phyloP scores from a whole-genome alignment of 257 asterid species.

The Echium plantagineum region DNA sequence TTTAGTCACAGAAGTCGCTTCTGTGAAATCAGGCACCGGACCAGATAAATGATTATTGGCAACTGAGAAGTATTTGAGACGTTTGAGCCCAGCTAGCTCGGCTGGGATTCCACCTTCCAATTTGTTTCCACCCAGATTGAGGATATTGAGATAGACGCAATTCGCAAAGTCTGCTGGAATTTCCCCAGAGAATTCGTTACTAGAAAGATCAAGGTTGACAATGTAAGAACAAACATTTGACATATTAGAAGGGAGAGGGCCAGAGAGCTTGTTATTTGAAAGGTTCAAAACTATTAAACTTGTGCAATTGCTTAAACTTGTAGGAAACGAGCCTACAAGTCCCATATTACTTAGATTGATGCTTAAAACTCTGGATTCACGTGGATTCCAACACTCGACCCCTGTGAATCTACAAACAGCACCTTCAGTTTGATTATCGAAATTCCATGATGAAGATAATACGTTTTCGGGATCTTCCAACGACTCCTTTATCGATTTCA shows the following conservation, averaged over 20 bases:
- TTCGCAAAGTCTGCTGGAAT: conserved; percentile 49
- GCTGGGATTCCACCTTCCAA: conserved; percentile 27
- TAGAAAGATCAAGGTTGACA: conserved; percentile 56
- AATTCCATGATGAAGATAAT: conserved; percentile 46
- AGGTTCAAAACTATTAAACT: conserved; percentile 69
- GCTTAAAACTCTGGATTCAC: conserved; percentile 49
- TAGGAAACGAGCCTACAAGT: conserved; percentile 67
- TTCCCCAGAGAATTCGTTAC: conserved; percentile 47
- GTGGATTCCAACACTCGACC: conserved; percentile 65
- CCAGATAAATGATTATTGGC: conserved; percentile 23
- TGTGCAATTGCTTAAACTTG: conserved; percentile 36
- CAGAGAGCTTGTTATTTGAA: conserved; percentile 47
- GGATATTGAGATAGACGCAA: conserved; percentile 36
- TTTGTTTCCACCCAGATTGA: conserved; percentile 49
- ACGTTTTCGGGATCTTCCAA: conserved; percentile 42
- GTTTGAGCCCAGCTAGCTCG: conserved; percentile 17
- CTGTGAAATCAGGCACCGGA: conserved; percentile 19
- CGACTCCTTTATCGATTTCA: conserved; percentile 31
- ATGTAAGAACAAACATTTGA: conserved; percentile 23
- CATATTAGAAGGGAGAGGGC: conserved; percentile 47
- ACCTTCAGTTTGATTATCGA: conserved; percentile 38
- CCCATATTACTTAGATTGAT: conserved; percentile 47
- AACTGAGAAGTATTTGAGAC: conserved; percentile 24
- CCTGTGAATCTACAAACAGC: conserved; percentile 56
- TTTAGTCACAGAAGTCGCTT: conserved; percentile 8